Evolutionary conservation across 23 red algal species (phyloP), one percentile per base, ranked within the genome.

Genomic region (Gracilaria caudata): DNA sequence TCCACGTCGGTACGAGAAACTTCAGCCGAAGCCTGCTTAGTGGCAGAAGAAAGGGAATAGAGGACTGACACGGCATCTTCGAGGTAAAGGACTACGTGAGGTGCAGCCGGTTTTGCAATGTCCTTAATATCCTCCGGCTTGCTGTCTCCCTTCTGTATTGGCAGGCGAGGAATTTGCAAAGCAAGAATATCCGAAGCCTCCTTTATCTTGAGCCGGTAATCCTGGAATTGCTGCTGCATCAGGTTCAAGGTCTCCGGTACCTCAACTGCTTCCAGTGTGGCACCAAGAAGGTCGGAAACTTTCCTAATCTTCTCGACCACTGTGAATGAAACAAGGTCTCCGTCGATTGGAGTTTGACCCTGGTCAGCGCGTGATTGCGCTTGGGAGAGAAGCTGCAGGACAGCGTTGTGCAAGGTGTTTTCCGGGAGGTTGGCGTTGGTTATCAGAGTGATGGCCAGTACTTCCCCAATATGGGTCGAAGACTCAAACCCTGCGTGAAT

Each of bases 21-120:
- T 26, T 54, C 43, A 0, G 0, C 2, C 4, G 51, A 68, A n/a
- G 38, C 72, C 56, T 53, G 41, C 37, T 19, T 41, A 32, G 84
- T 72, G 3, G 84, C 44, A 1, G 24, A 51, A 45, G 84, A 73
- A 28, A 78, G 3, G 39, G 65, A 51, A n/a, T 51, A 29, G n/a
- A 77, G 35, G 3, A 88, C 51, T 10, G 40, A 41, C 28, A 88
- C 70, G 7, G 84, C 84, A 21, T 88, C 68, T 14, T 88, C 47
- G 0, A 88, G 29, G 3, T 44, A 8, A 34, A 53, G 23, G 17
- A 5, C 45, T 1, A 56, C 53, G 3, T 45, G 7, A 7, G n/a
- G 75, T 7, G 43, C n/a, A 26, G 53, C 1, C 40, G 75, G 17
- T 56, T 17, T 79, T 0, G 44, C 37, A 55, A 32, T 56, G 45